Evolutionary conservation across 2,329 filamentous ascomycete genomes (phyloP), one percentile per base, ranked within the genome.

Genomic region (Stachybotrys echinatus): DNA sequence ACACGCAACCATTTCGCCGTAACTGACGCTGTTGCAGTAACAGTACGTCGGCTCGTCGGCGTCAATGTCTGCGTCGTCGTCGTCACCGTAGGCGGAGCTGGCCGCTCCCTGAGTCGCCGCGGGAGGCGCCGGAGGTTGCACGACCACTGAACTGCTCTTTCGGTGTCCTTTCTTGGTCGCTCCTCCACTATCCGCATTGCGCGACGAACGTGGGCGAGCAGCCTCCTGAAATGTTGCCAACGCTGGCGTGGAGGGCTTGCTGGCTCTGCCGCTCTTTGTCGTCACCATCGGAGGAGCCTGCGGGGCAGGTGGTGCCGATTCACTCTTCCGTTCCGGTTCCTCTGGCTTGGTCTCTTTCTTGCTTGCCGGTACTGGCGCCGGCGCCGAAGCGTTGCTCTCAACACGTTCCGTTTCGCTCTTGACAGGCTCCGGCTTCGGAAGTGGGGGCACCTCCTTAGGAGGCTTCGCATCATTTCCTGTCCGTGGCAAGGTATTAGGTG

Each of bases 1-100:
- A 62, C 88, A 92, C 3, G 85, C 88, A 42, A 92, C 87, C 88
- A 92, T 92, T 69, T 89, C 87, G 19, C 88, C 88, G 62, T 90
- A 92, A 60, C 87, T 90, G 49, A 90, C 84, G 45, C 84, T 80
- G 58, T 90, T 87, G 65, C 88, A 91, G 68, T 89, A 89, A 66
- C 88, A 90, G 66, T 92, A 92, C 14, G 83, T 76, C 37, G 84
- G 85, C 63, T 92, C 88, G 55, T 88, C 82, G 4, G 79, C 81
- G 53, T 87, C 85, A 37, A 87, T 83, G 7, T 83, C 82, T 12
- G 83, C 84, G 14, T 70, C 70, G 8, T 71, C 70, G 6, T 68
- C 67, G 5, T 70, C 67, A 14, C 52, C 62, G 47, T 70, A 70
- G 49, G 67, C 66, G 54, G 70, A 74, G 48, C 69, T 73, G 38